phyloP scores from a whole-genome alignment of 768 basidiomycete species.

The Collybia nuda region DNA sequence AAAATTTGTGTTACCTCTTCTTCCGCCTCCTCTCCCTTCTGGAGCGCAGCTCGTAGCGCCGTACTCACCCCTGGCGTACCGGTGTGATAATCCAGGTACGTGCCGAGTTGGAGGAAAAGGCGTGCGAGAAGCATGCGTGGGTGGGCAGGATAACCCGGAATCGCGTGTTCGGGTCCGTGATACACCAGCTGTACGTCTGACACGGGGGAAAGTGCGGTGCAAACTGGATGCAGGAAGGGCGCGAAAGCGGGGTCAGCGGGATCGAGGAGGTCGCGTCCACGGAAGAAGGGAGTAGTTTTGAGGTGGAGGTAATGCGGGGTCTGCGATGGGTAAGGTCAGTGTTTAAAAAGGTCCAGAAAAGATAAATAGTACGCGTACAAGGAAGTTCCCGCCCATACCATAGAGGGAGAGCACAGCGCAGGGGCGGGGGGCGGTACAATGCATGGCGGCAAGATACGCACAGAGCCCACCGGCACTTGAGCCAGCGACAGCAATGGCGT shows the following conservation, averaged over 20 bases:
- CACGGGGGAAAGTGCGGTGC: slow-evolving; percentile 19
- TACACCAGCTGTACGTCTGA: slow-evolving; percentile 48
- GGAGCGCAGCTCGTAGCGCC: slow-evolving; percentile 28
- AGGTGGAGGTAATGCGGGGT: slow-evolving; percentile 47
- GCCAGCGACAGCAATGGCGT: slow-evolving; percentile 52
- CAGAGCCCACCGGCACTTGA: slow-evolving; percentile 64
- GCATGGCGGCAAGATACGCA: slow-evolving; percentile 58
- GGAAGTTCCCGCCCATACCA: slow-evolving; percentile 61
- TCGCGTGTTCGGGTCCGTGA: slow-evolving; percentile 39
- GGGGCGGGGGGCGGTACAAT: slow-evolving; percentile 48
- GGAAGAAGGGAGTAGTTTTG: slow-evolving; percentile 52
- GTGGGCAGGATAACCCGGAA: slow-evolving; percentile 61
- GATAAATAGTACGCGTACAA: slow-evolving; percentile 25
- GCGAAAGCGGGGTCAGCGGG: slow-evolving; percentile 33
- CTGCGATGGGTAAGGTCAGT: slow-evolving; percentile 26
- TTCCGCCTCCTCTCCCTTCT: slow-evolving; percentile 2
- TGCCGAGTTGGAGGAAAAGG: slow-evolving; percentile 60
- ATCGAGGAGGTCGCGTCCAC: slow-evolving; percentile 55
- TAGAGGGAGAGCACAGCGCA: slow-evolving; percentile 58
- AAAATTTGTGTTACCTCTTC: not conserved
- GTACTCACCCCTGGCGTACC: slow-evolving; percentile 48
- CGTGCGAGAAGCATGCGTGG: slow-evolving; percentile 59
- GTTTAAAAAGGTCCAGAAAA: not conserved
- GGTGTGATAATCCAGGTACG: slow-evolving; percentile 59
- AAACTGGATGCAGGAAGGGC: slow-evolving; percentile 45